Percentiles rank a stretch among this genome's conserved stretches.
Conservation (phyloP, 371 early-diverging fungal genomes). For the Synchytrium microbalum region DNA sequence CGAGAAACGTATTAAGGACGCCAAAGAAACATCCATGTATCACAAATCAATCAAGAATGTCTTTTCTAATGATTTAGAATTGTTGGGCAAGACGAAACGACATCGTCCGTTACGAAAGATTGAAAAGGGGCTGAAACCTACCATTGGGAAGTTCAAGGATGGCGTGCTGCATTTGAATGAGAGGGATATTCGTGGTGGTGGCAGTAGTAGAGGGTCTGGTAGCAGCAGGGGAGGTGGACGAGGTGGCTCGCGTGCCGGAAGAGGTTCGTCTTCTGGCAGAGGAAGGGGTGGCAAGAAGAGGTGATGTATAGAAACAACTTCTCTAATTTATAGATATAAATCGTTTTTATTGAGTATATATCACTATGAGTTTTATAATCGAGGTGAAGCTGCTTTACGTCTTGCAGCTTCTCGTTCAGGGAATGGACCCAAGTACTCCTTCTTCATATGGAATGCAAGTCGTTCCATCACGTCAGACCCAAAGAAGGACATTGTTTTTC, state of each 20-base stretch:
- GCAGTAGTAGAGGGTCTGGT: constrained; percentile 5
- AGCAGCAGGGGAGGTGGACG: too few relatives aligned
- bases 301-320: too few relatives aligned
- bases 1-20: constrained; percentile 10
- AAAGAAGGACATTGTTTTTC: neutral
- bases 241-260: too few relatives aligned
- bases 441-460: neutral
- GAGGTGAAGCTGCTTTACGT: neutral
- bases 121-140: constrained; percentile 1
- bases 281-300: too few relatives aligned
- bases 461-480: neutral
- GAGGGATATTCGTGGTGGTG: constrained; percentile 22
- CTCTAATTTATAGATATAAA: too few relatives aligned
- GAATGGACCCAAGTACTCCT: neutral
- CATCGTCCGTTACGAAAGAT: neutral
- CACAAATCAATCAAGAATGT: constrained; percentile 25
- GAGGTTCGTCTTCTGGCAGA: too few relatives aligned
- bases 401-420: neutral
- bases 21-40: constrained; percentile 41
- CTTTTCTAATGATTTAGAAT: neutral
- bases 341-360: too few relatives aligned
- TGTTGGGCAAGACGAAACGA: neutral
- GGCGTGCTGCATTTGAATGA: constrained; percentile 35
- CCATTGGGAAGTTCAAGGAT: constrained; percentile 33
- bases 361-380: too few relatives aligned